These are phyloP conservation scores for Solanum chaucha DNA, from an alignment of 257 asterid species.

Conservation along the genomic window DNA sequence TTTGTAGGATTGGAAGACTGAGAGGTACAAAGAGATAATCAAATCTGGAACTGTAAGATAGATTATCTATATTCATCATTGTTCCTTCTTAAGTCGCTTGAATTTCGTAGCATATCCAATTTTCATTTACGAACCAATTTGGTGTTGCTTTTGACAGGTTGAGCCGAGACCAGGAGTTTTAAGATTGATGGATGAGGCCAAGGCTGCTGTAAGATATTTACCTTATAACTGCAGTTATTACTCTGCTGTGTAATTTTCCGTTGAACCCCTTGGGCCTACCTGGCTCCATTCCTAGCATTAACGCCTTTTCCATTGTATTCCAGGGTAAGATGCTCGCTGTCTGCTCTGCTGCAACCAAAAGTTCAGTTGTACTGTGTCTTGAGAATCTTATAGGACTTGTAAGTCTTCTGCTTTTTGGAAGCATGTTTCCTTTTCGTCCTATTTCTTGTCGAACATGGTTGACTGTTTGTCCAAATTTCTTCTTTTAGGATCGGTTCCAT, in stretches of 20 bases:
- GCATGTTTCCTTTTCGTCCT: neutral
- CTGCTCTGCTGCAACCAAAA: slow-evolving; percentile 98
- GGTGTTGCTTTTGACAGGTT: slow-evolving; percentile 46
- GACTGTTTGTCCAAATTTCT: neutral
- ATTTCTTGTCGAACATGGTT: neutral
- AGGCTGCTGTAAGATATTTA: slow-evolving; percentile 70
- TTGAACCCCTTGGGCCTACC: neutral
- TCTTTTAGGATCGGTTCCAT: slow-evolving; percentile 74
- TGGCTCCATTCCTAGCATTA: rapidly evolving
- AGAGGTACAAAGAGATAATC: slow-evolving; percentile 88
- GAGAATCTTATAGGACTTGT: slow-evolving; percentile 91
- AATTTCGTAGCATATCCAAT: neutral
- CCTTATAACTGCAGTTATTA: neutral
- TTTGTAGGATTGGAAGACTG: slow-evolving; percentile 95
- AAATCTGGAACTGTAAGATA: slow-evolving; percentile 84
- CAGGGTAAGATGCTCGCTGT: slow-evolving; percentile 85
- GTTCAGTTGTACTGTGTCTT: slow-evolving; percentile 82
- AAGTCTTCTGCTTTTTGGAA: neutral
- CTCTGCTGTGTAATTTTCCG: neutral
- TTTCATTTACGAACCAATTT: neutral
- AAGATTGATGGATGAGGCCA: slow-evolving; percentile 96
- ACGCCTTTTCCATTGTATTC: slow-evolving; percentile 5
- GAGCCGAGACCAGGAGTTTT: slow-evolving; percentile 92
- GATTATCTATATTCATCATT: neutral
- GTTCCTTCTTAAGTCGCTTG: neutral